Percentiles rank a stretch among this genome's conserved stretches.
Evolutionary conservation across 2,329 filamentous ascomycete species (phyloP).

Genomic region (Emergomyces orientalis): DNA sequence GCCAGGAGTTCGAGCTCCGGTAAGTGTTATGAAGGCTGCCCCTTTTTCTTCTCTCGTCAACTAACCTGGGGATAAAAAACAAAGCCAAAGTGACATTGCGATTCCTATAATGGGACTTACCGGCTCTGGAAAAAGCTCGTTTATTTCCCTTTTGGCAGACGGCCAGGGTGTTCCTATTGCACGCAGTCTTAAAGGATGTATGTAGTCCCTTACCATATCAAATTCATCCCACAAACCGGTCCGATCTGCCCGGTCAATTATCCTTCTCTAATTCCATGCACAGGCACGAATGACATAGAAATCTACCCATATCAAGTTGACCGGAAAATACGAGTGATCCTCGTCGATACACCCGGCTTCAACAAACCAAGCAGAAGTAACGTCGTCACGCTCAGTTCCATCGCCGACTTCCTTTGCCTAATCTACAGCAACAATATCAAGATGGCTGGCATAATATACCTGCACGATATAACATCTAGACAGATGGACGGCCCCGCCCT

Average conservation of each 20-base stretch:
- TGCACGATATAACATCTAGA: slow-evolving; percentile 12
- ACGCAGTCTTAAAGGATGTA: slow-evolving; percentile 10
- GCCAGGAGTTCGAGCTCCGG: not conserved
- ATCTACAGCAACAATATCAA: slow-evolving; percentile 5
- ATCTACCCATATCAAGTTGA: slow-evolving; percentile 1
- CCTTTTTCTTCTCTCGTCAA: not conserved
- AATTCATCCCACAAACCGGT: not conserved
- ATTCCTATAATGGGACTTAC: slow-evolving; percentile 14
- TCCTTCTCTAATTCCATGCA: not conserved
- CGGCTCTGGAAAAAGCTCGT: slow-evolving; percentile 13
- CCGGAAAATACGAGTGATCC: slow-evolving; percentile 1
- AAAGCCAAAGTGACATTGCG: not conserved
- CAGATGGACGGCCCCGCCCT: slow-evolving; percentile 11
- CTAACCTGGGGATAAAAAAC: not conserved
- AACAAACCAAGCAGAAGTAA: slow-evolving; percentile 12
- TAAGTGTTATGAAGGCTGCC: not conserved
- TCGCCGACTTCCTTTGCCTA: slow-evolving; percentile 10
- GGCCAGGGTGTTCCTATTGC: slow-evolving; percentile 7
- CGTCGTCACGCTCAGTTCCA: slow-evolving; percentile 9
- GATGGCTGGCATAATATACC: slow-evolving; percentile 14
- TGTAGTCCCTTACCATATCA: not conserved
- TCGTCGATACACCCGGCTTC: slow-evolving; percentile 17
- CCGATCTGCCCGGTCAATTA: not conserved
- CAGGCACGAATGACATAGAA: slow-evolving; percentile 5
- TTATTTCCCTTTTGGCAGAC: slow-evolving; percentile 10